Evolutionary conservation across 2,329 filamentous ascomycete species (phyloP).

Genomic region (Hortaea sp.): DNA sequence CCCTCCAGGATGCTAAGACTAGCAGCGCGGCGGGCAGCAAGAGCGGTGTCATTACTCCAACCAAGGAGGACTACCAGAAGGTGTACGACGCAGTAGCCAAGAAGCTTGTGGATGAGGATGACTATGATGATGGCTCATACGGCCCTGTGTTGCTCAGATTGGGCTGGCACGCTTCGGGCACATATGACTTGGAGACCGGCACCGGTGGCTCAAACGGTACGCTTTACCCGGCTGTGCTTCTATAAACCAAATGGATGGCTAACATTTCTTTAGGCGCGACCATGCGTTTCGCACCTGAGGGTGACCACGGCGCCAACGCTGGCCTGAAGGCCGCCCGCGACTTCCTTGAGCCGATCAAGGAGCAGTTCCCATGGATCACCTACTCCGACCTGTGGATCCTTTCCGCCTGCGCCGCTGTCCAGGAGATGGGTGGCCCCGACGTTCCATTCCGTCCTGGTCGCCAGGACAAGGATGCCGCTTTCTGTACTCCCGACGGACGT

Average conservation of each 20-base stretch:
- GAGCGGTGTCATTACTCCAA: conserved; percentile 52
- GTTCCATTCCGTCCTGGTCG: conserved; percentile 87
- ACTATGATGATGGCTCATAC: conserved; percentile 95
- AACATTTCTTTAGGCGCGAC: conserved; percentile 34
- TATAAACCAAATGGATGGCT: too few relatives aligned
- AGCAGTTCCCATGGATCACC: conserved; percentile 85
- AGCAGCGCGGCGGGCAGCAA: conserved; percentile 18
- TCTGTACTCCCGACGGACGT: conserved; percentile 90
- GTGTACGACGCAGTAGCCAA: conserved; percentile 82
- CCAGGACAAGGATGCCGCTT: conserved; percentile 63
- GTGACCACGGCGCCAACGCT: conserved; percentile 85
- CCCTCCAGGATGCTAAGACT: conserved; percentile 30
- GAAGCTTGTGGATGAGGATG: conserved; percentile 74
- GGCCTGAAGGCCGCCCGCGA: conserved; percentile 77
- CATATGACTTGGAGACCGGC: conserved; percentile 75
- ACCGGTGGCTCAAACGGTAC: conserved; percentile 94
- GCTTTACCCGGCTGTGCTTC: background rate
- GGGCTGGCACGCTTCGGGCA: conserved; percentile 90
- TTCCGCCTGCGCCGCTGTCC: conserved; percentile 70
- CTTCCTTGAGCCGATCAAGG: conserved; percentile 87
- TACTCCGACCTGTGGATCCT: conserved; percentile 98
- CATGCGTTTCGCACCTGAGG: conserved; percentile 89
- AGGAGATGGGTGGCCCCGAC: conserved; percentile 86
- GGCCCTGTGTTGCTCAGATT: conserved; percentile 83
- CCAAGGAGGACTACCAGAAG: conserved; percentile 83